Percentiles rank a stretch among this genome's conserved stretches.
Evolutionary conservation across 768 basidiomycete genomes (phyloP).

Genomic region (Mycena sanguinolenta): DNA sequence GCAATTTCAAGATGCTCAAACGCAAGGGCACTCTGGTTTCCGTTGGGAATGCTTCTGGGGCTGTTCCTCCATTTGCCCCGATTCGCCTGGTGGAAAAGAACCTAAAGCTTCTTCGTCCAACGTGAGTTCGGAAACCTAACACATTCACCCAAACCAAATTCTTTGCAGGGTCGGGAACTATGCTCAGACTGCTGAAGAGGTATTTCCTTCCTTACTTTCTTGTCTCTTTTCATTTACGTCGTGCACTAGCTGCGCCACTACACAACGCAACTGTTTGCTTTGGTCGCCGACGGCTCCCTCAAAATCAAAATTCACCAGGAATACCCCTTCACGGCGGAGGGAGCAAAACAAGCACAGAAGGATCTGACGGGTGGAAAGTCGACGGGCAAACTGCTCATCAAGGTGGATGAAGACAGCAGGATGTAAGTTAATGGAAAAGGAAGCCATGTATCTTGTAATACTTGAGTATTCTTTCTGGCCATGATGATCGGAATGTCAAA

Average conservation of each 20-base stretch:
- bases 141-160: neutral
- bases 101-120: conserved; percentile 81
- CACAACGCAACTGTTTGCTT: conserved; percentile 70
- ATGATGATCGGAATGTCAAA: too few relatives aligned
- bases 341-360: conserved; percentile 79
- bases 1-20: conserved; percentile 83
- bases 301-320: conserved; percentile 76
- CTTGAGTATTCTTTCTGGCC: too few relatives aligned
- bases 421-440: neutral
- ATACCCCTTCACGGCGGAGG: conserved; percentile 88
- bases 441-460: conserved; percentile 4
- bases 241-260: conserved; percentile 63
- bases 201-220: neutral
- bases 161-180: conserved; percentile 76
- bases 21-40: conserved; percentile 93
- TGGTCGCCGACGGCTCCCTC: conserved; percentile 70
- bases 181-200: conserved; percentile 78
- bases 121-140: conserved; percentile 55
- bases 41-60: conserved; percentile 93
- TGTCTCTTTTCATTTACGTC: neutral
- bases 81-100: conserved; percentile 86
- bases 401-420: conserved; percentile 22
- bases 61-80: conserved; percentile 81
- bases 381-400: conserved; percentile 88
- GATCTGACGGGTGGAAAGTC: conserved; percentile 86